phyloP scores from a whole-genome alignment of 1,139 yeast genomes.

The Taiozyma sp. region DNA sequence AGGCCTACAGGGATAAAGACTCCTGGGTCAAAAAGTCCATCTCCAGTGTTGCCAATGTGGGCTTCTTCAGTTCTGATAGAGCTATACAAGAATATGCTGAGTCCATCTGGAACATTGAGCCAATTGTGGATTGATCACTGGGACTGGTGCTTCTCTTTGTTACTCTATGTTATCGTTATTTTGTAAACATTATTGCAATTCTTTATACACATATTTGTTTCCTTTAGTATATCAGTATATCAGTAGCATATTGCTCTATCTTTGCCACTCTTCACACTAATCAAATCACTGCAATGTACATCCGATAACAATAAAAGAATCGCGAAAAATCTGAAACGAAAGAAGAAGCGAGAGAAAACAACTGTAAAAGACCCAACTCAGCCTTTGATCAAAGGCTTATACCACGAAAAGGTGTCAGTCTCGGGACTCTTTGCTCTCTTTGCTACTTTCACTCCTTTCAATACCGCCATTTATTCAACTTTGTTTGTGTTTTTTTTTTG shows the following conservation, averaged over 20 bases:
- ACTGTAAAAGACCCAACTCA: too few species aligned
- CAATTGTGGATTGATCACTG: slow-evolving; percentile 30
- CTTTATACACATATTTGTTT: too few species aligned
- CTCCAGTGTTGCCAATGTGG: slow-evolving; percentile 84
- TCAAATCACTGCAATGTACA: too few species aligned
- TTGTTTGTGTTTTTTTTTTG: not conserved
- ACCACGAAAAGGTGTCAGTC: too few species aligned
- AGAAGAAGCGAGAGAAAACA: too few species aligned
- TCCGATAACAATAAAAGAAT: too few species aligned
- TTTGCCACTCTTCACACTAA: too few species aligned
- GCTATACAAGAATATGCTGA: slow-evolving; percentile 93
- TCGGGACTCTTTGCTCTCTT: not conserved
- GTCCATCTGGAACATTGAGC: slow-evolving; percentile 88
- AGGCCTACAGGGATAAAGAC: slow-evolving; percentile 59
- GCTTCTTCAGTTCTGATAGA: slow-evolving; percentile 87
- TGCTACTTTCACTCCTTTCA: not conserved
- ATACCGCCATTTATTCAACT: too few species aligned
- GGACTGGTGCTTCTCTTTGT: not conserved
- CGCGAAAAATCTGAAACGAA: too few species aligned
- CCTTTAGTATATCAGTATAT: too few species aligned
- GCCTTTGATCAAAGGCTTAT: too few species aligned
- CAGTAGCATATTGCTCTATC: too few species aligned
- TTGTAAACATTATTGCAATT: not conserved
- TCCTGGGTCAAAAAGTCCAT: slow-evolving; percentile 77
- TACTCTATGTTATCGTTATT: not conserved